These are phyloP conservation scores for Begonia peltatifolia DNA, from an alignment of 306 rosid genomes.

Conservation along the genomic window DNA sequence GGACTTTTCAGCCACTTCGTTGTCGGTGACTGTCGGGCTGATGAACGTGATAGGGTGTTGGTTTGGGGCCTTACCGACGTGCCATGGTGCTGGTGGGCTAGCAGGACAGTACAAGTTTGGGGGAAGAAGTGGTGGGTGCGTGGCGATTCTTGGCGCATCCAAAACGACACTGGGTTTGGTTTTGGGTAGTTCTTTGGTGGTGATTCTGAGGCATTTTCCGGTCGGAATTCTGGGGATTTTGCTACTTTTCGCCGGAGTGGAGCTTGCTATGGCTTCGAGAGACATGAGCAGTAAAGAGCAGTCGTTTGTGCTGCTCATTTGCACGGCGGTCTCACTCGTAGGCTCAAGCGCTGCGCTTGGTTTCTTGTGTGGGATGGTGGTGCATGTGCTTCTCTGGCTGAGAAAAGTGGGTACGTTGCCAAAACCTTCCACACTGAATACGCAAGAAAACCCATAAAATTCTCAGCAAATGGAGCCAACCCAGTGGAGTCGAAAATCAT, in stretches of 20 bases:
- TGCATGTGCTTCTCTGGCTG: conserved; percentile 23
- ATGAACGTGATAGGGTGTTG: conserved; percentile 55
- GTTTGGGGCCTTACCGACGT: conserved; percentile 65
- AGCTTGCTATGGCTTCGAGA: conserved; percentile 53
- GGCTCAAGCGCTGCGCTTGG: conserved; percentile 67
- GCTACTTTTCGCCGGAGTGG: conserved; percentile 54
- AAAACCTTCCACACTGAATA: too few species aligned
- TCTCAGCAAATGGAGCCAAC: too few species aligned
- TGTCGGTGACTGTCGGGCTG: conserved; percentile 49
- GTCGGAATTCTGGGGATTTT: conserved; percentile 50
- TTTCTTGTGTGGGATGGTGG: conserved; percentile 31
- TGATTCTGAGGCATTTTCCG: conserved; percentile 39
- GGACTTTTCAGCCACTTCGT: conserved; percentile 35
- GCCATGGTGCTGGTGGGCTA: conserved; percentile 65
- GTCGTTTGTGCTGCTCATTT: conserved; percentile 43
- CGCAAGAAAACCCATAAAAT: too few species aligned
- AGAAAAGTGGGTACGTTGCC: conserved; percentile 16
- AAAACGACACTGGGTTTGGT: conserved; percentile 45
- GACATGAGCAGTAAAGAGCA: conserved; percentile 43
- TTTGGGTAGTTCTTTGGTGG: conserved; percentile 39
- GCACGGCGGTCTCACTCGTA: conserved; percentile 44
- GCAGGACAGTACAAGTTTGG: conserved; percentile 69
- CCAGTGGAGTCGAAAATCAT: neutral
- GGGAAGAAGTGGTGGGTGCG: conserved; percentile 71
- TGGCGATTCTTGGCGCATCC: conserved; percentile 46